phyloP scores from a whole-genome alignment of 2,329 filamentous ascomycete genomes.

The Verticillium dahliae region DNA sequence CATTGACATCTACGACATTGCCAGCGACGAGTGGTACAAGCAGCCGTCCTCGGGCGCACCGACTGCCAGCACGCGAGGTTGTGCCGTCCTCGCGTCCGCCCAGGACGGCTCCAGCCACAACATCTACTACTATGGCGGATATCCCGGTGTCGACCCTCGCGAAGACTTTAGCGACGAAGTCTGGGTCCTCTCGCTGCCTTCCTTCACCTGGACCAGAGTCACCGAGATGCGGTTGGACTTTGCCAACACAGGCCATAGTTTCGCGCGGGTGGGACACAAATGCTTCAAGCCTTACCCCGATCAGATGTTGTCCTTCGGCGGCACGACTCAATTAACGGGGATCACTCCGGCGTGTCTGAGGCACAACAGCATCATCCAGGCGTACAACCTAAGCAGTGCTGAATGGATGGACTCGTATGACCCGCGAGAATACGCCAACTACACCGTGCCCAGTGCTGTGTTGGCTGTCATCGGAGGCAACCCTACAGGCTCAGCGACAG shows the following conservation, averaged over 20 bases:
- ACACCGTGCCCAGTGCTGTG: constrained; percentile 62
- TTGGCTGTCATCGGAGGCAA: constrained; percentile 61
- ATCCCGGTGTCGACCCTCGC: constrained; percentile 40
- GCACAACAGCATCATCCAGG: constrained; percentile 43
- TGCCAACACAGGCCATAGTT: constrained; percentile 24
- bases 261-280: constrained; percentile 63
- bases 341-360: constrained; percentile 35
- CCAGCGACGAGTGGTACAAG: constrained; percentile 57
- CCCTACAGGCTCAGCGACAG: constrained; percentile 60
- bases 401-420: constrained; percentile 67
- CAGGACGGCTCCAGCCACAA: constrained; percentile 69
- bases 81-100: constrained; percentile 67
- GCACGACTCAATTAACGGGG: constrained; percentile 38
- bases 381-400: constrained; percentile 67
- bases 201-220: constrained; percentile 68
- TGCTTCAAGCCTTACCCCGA: constrained; percentile 72
- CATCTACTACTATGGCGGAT: constrained; percentile 81
- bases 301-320: constrained; percentile 75
- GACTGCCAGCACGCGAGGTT: constrained; percentile 58
- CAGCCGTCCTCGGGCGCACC: constrained; percentile 59
- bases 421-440: constrained; percentile 55
- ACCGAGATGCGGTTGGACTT: constrained; percentile 28
- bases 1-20: constrained; percentile 74
- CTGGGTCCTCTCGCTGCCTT: constrained; percentile 74
- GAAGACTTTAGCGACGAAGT: constrained; percentile 55